These are phyloP conservation scores for Huntiella omanensis DNA, from an alignment of 2,329 filamentous ascomycete genomes.

Conservation along the genomic window DNA sequence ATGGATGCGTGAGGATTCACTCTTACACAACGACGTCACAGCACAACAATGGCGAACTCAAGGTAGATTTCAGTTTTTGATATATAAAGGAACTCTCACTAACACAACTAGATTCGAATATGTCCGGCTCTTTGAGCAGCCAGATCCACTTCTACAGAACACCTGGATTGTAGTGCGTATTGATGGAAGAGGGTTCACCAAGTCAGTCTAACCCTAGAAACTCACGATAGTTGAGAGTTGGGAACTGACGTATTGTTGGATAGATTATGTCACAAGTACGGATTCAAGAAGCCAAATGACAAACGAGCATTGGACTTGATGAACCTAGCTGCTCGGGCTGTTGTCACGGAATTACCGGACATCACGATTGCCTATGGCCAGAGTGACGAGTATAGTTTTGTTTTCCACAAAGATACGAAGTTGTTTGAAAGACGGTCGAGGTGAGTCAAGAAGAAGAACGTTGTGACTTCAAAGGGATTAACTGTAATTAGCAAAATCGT, in stretches of 20 bases:
- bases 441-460: constrained; percentile 23
- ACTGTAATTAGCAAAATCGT: constrained; percentile 53
- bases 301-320: constrained; percentile 72
- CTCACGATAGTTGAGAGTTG: background rate
- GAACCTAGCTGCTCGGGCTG: constrained; percentile 77
- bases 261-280: constrained; percentile 67
- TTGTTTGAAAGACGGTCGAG: constrained; percentile 75
- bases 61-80: constrained; percentile 21
- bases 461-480: background rate
- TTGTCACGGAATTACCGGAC: constrained; percentile 69
- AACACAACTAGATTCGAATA: constrained; percentile 59
- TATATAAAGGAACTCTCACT: background rate
- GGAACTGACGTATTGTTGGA: background rate
- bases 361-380: constrained; percentile 79
- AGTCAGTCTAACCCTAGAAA: constrained; percentile 32
- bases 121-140: constrained; percentile 73
- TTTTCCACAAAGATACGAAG: constrained; percentile 64
- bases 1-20: too few relatives aligned
- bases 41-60: constrained; percentile 31
- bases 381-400: constrained; percentile 89
- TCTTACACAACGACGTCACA: background rate
- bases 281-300: constrained; percentile 87
- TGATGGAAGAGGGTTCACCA: constrained; percentile 87
- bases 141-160: constrained; percentile 63
- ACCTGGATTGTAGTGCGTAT: constrained; percentile 93